Conservation (phyloP, 2,329 filamentous ascomycete genomes). For the Fusarium humuli region DNA sequence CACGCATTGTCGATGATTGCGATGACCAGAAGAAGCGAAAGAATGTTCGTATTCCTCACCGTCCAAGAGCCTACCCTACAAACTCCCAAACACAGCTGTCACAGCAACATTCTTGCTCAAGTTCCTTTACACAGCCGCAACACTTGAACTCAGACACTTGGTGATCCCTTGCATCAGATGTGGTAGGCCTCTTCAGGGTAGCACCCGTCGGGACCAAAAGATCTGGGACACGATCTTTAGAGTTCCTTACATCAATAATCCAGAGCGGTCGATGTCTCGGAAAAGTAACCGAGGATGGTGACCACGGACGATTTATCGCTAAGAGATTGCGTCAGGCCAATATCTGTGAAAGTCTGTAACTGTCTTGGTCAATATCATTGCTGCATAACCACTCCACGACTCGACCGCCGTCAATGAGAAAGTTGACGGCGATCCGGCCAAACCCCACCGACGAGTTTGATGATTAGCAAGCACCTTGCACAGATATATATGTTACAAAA, state of each 20-base stretch:
- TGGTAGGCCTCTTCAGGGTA: conserved; percentile 28
- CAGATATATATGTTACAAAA: not conserved
- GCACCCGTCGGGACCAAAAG: not conserved
- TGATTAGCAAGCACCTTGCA: not conserved
- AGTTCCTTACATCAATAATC: conserved; percentile 6
- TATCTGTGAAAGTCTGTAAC: not conserved
- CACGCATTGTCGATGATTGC: not conserved
- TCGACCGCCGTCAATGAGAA: not conserved
- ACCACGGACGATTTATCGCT: not conserved
- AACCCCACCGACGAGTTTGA: not conserved
- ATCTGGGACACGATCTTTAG: conserved; percentile 9
- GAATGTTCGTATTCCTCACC: not conserved
- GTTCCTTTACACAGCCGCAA: not conserved
- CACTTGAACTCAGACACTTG: not conserved
- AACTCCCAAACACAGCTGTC: not conserved
- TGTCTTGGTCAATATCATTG: not conserved
- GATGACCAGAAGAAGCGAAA: not conserved
- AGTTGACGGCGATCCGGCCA: not conserved
- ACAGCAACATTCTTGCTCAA: not conserved
- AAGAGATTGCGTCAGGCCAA: not conserved
- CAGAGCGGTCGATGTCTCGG: conserved; percentile 27
- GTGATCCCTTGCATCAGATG: conserved; percentile 4
- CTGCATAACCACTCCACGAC: not conserved
- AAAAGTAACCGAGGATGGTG: conserved; percentile 20
- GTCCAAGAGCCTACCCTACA: not conserved